Base-by-base conservation (phyloP, 768 basidiomycete genomes). In the Hypholoma sublateritium region DNA sequence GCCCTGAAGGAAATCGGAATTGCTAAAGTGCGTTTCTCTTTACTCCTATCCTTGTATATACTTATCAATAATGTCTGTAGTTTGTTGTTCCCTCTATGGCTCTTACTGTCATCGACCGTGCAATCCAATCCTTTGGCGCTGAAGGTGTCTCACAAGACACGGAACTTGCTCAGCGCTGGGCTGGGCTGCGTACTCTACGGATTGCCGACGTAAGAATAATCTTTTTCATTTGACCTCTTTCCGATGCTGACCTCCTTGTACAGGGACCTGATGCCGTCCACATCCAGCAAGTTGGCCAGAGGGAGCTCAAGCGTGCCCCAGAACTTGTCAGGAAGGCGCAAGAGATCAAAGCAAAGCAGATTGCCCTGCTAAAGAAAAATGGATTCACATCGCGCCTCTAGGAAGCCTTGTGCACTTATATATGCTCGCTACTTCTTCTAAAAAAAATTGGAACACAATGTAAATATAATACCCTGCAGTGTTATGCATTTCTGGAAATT, bases 1-100 rank as follows among this genome's bases (percentile, higher is more conserved):
- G 97, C 97, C 0, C 66, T 98, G 69, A 96, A 97, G 72, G 97
- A 98, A 71, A 98, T 99, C 65, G 95, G 93, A 21, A 92, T 98
- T 58, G 94, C 97, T 43, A 99, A 99, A 81, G 96, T 91, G 59
- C 41, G 74, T 48, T 32, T 17, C 28, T 28, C 28, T 32, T 9
- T 7, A 6, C 28, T n/a, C 34, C 25, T 14, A 4, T 46, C 42
- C 12, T 42, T 21, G 4, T 39, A 2, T 17, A 43, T 25, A 41
- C 16, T 12, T 59, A 35, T 62, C 56, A 22, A 37, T 50, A 37
- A 17, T 51, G 2, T 61, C 28, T 32, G 24, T 43, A 98, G 95
- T 96, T 97, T 65, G 87, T 94, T 36, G 93, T 98, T 11, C 97
- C 97, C 12, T 81, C 82, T 0, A 93, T 96, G 90, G 96, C 95